Evolutionary conservation across 257 asterid genomes (phyloP).

Genomic region (Echites panduratus): DNA sequence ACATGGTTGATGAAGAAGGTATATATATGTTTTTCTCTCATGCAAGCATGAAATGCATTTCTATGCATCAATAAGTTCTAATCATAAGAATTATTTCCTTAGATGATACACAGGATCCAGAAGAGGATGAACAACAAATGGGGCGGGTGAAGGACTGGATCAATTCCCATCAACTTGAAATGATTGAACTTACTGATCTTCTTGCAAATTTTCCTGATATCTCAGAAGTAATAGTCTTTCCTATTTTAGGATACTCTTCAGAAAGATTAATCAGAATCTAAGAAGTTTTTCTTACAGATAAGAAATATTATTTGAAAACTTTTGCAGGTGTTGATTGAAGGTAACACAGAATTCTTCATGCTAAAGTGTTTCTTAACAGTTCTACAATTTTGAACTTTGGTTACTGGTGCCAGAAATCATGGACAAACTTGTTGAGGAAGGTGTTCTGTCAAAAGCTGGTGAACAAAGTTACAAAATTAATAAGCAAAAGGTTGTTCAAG

Average conservation of each 20-base stretch:
- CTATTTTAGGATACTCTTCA: not conserved
- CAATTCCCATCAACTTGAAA: constrained; percentile 56
- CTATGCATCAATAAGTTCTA: constrained; percentile 16
- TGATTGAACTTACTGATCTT: constrained; percentile 56
- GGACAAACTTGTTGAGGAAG: constrained; percentile 66
- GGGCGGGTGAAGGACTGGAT: constrained; percentile 79
- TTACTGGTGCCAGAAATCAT: constrained; percentile 50
- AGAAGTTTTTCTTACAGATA: not conserved
- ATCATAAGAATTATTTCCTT: constrained; percentile 20
- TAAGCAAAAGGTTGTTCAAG: constrained; percentile 43
- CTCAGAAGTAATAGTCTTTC: constrained; percentile 50
- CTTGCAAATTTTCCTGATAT: constrained; percentile 79
- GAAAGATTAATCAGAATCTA: not conserved
- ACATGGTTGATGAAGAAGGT: constrained; percentile 49
- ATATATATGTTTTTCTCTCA: constrained; percentile 15
- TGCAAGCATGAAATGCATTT: constrained; percentile 14
- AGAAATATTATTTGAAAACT: not conserved
- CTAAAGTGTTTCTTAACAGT: constrained; percentile 19
- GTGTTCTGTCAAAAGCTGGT: constrained; percentile 47
- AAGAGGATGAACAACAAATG: constrained; percentile 66
- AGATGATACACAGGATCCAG: constrained; percentile 86
- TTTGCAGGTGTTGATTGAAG: constrained; percentile 76
- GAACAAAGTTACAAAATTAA: constrained; percentile 51
- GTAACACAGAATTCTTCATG: constrained; percentile 33
- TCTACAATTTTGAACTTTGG: constrained; percentile 19